phyloP scores from a whole-genome alignment of 2,329 filamentous ascomycete genomes.

The Ophiocordyceps australis region DNA sequence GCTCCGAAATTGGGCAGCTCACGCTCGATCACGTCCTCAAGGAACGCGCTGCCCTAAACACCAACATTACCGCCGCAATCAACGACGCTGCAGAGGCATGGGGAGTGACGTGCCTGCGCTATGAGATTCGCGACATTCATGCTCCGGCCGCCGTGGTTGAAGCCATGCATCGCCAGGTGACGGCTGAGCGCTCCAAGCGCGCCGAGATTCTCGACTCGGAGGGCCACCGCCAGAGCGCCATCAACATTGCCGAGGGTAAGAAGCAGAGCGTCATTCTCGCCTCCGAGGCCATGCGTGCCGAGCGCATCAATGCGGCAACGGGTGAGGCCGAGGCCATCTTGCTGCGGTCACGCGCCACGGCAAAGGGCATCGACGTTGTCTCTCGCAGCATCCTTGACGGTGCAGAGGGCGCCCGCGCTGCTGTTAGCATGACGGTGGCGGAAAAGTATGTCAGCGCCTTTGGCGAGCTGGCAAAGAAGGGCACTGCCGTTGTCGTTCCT shows the following conservation, averaged over 20 bases:
- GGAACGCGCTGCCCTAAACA: constrained; percentile 89
- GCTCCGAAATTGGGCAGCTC: constrained; percentile 91
- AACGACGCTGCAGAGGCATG: constrained; percentile 95
- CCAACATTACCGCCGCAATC: constrained; percentile 96
- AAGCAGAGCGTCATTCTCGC: constrained; percentile 96
- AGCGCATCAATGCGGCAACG: constrained; percentile 81
- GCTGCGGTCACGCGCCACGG: constrained; percentile 72
- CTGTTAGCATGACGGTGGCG: constrained; percentile 73
- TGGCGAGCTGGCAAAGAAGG: constrained; percentile 79
- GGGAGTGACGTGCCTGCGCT: constrained; percentile 89
- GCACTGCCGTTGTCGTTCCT: constrained; percentile 86
- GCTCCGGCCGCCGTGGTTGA: constrained; percentile 84
- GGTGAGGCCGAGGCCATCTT: constrained; percentile 92
- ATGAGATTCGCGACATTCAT: constrained; percentile 97
- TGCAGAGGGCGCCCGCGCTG: constrained; percentile 57
- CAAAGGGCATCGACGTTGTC: constrained; percentile 73
- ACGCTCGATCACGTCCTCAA: constrained; percentile 95
- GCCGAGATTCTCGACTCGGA: constrained; percentile 96
- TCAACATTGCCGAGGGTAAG: constrained; percentile 95
- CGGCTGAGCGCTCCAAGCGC: constrained; percentile 89
- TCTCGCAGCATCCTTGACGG: constrained; percentile 58
- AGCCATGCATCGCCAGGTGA: constrained; percentile 97
- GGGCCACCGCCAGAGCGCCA: constrained; percentile 89
- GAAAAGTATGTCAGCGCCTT: constrained; percentile 99
- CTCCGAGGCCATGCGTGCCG: constrained; percentile 74